These are phyloP conservation scores for Wickerhamiella sergipiensis DNA, from an alignment of 805 yeast genomes.

Conservation along the genomic window DNA sequence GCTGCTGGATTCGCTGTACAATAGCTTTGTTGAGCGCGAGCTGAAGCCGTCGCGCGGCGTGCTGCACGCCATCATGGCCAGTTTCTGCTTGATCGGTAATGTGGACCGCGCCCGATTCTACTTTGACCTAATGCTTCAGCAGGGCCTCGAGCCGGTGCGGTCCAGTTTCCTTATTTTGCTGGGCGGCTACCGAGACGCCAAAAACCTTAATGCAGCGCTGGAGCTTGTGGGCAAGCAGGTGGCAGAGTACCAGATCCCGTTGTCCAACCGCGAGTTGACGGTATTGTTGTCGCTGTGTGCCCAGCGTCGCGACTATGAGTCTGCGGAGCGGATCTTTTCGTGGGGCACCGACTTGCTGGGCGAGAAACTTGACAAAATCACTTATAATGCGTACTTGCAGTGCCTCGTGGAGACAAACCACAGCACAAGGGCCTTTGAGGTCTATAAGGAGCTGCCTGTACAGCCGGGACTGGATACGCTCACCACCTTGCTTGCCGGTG, in stretches of 20 bases:
- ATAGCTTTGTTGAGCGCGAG: constrained; percentile 33
- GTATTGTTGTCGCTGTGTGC: constrained; percentile 20
- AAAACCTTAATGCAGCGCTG: constrained; percentile 27
- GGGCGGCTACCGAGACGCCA: constrained; percentile 25
- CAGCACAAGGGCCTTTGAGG: constrained; percentile 21
- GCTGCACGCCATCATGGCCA: constrained; percentile 32
- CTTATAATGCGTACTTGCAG: constrained; percentile 24
- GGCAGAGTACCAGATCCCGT: constrained; percentile 11
- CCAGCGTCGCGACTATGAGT: constrained; percentile 15
- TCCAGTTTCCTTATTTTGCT: constrained; percentile 27
- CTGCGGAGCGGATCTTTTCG: constrained; percentile 19
- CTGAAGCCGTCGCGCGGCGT: constrained; percentile 34
- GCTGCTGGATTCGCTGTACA: constrained; percentile 37
- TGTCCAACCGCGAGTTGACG: constrained; percentile 17
- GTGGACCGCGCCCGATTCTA: constrained; percentile 26
- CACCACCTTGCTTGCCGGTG: constrained; percentile 16
- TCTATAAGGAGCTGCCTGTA: constrained; percentile 19
- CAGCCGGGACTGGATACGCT: constrained; percentile 15
- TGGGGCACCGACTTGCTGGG: constrained; percentile 16
- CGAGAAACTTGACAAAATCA: constrained; percentile 15
- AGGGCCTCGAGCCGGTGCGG: constrained; percentile 20
- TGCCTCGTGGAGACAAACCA: constrained; percentile 22
- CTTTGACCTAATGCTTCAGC: constrained; percentile 25
- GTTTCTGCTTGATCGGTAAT: constrained; percentile 29
- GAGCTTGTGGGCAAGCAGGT: constrained; percentile 15